Evolutionary conservation across 345 rosid species (phyloP).

Genomic region (Cardamine chenopodiifolia): DNA sequence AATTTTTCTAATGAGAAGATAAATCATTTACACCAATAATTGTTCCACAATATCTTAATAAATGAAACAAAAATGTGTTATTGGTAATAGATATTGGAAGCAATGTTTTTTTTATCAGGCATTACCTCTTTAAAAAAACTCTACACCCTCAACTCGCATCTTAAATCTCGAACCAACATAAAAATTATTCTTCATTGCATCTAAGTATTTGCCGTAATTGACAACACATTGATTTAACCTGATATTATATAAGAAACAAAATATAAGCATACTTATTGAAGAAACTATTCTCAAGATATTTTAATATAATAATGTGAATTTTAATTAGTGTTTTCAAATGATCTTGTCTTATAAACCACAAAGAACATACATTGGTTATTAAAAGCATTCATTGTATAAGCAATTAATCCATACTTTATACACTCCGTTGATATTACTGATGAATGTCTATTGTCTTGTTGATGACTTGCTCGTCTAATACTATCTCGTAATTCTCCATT

Average conservation of each 20-base stretch:
- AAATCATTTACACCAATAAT: not conserved
- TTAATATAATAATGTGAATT: not conserved
- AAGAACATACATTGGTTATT: not conserved
- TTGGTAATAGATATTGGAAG: no score
- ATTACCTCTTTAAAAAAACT: conserved; percentile 25
- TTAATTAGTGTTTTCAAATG: not conserved
- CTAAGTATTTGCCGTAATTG: conserved; percentile 41
- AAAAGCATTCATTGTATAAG: not conserved
- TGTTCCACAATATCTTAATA: not conserved
- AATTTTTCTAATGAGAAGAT: not conserved
- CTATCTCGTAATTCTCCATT: not conserved
- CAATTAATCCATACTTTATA: not conserved
- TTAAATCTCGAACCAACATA: conserved; percentile 51
- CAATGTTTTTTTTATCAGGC: no score
- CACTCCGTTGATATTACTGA: not conserved
- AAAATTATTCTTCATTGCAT: conserved; percentile 54
- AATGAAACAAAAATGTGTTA: no score
- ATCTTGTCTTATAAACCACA: not conserved
- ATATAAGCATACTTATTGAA: not conserved
- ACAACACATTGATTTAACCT: not conserved
- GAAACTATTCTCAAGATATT: not conserved
- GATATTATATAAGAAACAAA: not conserved
- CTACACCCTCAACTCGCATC: conserved; percentile 68
- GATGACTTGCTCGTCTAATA: not conserved
- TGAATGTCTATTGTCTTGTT: not conserved